Conservation (phyloP, 257 asterid species). For the Petunia secreta region DNA sequence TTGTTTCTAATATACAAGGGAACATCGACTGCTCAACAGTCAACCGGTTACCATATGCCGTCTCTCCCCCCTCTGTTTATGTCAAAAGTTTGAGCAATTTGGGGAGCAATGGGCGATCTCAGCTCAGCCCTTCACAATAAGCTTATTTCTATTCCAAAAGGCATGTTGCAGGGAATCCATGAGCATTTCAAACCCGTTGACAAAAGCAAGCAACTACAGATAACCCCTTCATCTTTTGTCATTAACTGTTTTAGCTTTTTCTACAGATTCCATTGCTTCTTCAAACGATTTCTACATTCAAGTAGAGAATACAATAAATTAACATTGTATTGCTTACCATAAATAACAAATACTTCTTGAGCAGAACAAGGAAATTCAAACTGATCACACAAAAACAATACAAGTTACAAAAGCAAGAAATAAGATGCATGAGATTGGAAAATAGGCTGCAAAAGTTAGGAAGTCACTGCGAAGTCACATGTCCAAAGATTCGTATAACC, state of each 20-base stretch:
- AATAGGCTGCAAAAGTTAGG: not conserved
- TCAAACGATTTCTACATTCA: constrained; percentile 78
- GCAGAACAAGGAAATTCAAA: not conserved
- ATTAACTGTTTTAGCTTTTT: constrained; percentile 61
- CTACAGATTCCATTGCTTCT: constrained; percentile 74
- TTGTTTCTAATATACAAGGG: too few relatives aligned
- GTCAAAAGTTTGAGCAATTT: not conserved
- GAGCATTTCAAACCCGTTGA: not conserved
- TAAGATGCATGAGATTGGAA: not conserved
- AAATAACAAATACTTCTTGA: not conserved
- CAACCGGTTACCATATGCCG: too few relatives aligned
- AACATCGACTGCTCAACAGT: too few relatives aligned
- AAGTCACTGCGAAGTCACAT: not conserved
- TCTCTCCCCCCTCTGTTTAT: not conserved
- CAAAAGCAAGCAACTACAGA: constrained; percentile 2
- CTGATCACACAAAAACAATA: not conserved
- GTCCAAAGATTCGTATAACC: not conserved
- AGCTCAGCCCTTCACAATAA: constrained; percentile 11
- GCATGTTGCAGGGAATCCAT: not conserved
- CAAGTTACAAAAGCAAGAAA: not conserved
- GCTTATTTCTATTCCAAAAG: not conserved
- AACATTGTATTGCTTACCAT: not conserved
- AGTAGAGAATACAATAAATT: not conserved
- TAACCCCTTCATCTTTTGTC: constrained; percentile 32
- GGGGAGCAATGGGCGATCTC: not conserved